Percentiles rank a stretch among this genome's conserved stretches.
These are phyloP conservation scores for Apiotrichum sp. DNA, from an alignment of 1,284 basidiomycete species.

Conservation along the genomic window DNA sequence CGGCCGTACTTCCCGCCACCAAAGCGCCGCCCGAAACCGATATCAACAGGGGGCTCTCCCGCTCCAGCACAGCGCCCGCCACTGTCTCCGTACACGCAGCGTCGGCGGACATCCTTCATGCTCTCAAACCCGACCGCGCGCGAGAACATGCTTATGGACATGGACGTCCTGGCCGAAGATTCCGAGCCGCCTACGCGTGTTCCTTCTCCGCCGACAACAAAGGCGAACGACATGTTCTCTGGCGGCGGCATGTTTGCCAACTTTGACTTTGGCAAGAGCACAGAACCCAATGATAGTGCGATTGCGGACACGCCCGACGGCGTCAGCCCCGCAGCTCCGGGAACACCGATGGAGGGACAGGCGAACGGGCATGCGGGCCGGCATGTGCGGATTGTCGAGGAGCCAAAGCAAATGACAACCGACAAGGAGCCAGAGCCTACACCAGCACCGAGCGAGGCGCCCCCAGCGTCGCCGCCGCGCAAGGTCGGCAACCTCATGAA, in stretches of 20 bases:
- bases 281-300: background rate
- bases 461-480: slow-evolving; percentile 50
- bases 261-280: background rate
- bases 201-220: slow-evolving; percentile 35
- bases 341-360: background rate
- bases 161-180: slow-evolving; percentile 58
- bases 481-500: slow-evolving; percentile 70
- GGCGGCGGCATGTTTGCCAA: background rate
- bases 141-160: slow-evolving; percentile 75
- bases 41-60: background rate
- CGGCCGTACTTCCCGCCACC: slow-evolving; percentile 52
- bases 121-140: slow-evolving; percentile 55
- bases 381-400: too few species aligned
- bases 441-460: background rate
- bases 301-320: background rate
- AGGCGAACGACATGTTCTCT: slow-evolving; percentile 1
- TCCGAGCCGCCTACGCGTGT: slow-evolving; percentile 55
- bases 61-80: background rate
- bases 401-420: too few species aligned
- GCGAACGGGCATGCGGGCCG: background rate
- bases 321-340: background rate
- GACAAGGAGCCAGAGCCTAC: background rate
- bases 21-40: slow-evolving; percentile 8
- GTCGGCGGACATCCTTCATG: slow-evolving; percentile 51
- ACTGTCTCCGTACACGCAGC: slow-evolving; percentile 15